phyloP scores from a whole-genome alignment of 2,329 filamentous ascomycete genomes.

The Dothiorella sarmentorum region DNA sequence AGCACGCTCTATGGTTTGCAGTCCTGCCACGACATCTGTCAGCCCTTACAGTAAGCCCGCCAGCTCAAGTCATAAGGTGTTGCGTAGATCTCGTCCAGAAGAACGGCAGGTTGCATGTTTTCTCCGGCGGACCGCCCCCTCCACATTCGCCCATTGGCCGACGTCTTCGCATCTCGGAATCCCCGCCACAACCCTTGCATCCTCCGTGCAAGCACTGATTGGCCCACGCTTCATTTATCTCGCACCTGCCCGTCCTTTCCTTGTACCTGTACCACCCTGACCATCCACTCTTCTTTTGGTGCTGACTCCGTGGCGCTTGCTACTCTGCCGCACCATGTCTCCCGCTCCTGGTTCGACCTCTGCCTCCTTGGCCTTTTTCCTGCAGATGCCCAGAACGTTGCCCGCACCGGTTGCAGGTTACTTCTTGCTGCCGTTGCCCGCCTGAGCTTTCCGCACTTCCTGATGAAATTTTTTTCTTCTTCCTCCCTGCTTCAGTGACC shows the following conservation, averaged over 20 bases:
- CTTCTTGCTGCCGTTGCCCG: neutral
- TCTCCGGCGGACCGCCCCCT: neutral
- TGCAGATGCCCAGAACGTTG: neutral
- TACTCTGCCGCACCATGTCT: neutral
- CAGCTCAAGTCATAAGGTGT: no score
- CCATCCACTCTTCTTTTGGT: neutral
- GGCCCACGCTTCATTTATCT: neutral
- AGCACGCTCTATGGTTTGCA: neutral
- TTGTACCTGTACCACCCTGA: neutral
- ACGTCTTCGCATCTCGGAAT: neutral
- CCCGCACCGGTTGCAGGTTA: neutral
- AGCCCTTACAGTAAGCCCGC: no score
- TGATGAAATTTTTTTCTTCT: neutral
- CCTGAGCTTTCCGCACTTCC: neutral
- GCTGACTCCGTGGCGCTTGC: neutral
- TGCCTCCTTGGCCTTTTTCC: neutral
- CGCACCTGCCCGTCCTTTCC: neutral
- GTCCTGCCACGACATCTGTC: neutral
- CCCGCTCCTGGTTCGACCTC: neutral
- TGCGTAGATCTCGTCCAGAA: neutral
- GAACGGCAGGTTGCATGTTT: neutral
- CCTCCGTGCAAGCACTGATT: neutral
- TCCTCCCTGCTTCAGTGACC: neutral
- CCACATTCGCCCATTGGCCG: neutral
- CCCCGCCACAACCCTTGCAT: neutral